A percentile compares a stretch with the other conserved stretches of the same genome.
Conservation (phyloP, 2,329 filamentous ascomycete genomes). For the Aspergillus ochraceoroseus region DNA sequence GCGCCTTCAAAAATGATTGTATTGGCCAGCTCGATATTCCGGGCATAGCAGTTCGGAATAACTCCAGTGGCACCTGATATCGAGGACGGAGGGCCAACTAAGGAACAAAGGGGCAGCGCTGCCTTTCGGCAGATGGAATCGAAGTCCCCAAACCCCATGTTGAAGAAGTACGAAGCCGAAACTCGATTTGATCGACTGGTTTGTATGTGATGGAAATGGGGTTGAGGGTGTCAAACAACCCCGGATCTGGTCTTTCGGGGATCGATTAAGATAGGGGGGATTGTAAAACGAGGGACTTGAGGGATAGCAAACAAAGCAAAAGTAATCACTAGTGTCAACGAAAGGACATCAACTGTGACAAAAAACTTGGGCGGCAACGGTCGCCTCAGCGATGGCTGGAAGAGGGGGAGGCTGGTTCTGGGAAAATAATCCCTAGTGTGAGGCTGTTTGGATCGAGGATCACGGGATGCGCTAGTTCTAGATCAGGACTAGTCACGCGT, state of each 20-base stretch:
- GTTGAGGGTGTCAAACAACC: too few relatives aligned
- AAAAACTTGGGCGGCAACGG: slow-evolving; percentile 11
- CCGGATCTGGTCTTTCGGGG: too few relatives aligned
- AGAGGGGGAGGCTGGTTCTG: slow-evolving; percentile 13
- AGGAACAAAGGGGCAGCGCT: slow-evolving; percentile 78
- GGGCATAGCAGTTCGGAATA: slow-evolving; percentile 84
- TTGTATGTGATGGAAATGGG: too few relatives aligned
- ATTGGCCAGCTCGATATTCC: slow-evolving; percentile 93
- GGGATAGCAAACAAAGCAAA: background rate
- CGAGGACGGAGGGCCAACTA: slow-evolving; percentile 63
- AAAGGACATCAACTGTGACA: slow-evolving; percentile 16
- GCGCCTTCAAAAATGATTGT: slow-evolving; percentile 97
- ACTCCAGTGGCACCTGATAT: slow-evolving; percentile 71
- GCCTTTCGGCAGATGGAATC: slow-evolving; percentile 77
- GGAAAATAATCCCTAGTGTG: too few relatives aligned
- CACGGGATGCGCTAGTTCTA: slow-evolving; percentile 25
- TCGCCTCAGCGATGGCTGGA: slow-evolving; percentile 35
- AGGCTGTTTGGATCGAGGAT: slow-evolving; percentile 20
- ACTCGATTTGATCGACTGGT: background rate
- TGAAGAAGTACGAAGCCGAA: background rate
- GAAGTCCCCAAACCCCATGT: slow-evolving; percentile 84
- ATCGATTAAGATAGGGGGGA: slow-evolving; percentile 8
- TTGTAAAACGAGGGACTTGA: slow-evolving; percentile 6
- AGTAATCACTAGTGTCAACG: slow-evolving; percentile 12
- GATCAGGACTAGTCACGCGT: slow-evolving; percentile 16